Evolutionary conservation across 2,329 filamentous ascomycete genomes (phyloP).

Genomic region (Rutstroemia sp.): DNA sequence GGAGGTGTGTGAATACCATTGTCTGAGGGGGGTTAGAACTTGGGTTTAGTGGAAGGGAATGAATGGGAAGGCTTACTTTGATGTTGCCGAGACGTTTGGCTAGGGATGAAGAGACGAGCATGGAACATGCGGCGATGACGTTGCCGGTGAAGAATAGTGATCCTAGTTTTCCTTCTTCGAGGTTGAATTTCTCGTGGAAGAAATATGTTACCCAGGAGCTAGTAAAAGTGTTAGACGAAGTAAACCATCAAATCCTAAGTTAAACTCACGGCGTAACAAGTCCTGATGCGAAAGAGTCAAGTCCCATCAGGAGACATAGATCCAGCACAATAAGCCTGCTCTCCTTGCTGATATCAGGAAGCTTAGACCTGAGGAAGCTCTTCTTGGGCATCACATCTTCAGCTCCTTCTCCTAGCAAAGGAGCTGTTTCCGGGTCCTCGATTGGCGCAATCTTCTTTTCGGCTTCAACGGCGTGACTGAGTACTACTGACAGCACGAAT

Average conservation of each 20-base stretch:
- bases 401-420: conserved; percentile 21
- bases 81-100: conserved; percentile 54
- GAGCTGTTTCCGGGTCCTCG: conserved; percentile 23
- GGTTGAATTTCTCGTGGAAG: conserved; percentile 41
- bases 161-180: conserved; percentile 44
- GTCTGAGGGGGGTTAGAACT: conserved; percentile 36
- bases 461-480: conserved; percentile 37
- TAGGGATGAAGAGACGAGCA: conserved; percentile 45
- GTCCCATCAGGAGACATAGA: conserved; percentile 58
- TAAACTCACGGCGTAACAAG: conserved; percentile 52
- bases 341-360: conserved; percentile 51
- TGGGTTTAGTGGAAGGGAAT: no score
- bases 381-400: conserved; percentile 19
- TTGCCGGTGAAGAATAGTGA: conserved; percentile 48
- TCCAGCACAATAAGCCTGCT: conserved; percentile 48
- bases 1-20: conserved; percentile 70
- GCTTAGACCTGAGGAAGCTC: conserved; percentile 28
- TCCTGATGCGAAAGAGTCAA: conserved; percentile 65
- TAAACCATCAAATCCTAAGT: not conserved
- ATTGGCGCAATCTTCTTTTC: conserved; percentile 30
- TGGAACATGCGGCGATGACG: conserved; percentile 44
- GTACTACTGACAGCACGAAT: conserved; percentile 40
- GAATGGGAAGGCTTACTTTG: conserved; percentile 41
- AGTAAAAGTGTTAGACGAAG: no score
- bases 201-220: conserved; percentile 52